Evolutionary conservation across 2,329 filamentous ascomycete genomes (phyloP).

Genomic region (Monosporascus sp.): DNA sequence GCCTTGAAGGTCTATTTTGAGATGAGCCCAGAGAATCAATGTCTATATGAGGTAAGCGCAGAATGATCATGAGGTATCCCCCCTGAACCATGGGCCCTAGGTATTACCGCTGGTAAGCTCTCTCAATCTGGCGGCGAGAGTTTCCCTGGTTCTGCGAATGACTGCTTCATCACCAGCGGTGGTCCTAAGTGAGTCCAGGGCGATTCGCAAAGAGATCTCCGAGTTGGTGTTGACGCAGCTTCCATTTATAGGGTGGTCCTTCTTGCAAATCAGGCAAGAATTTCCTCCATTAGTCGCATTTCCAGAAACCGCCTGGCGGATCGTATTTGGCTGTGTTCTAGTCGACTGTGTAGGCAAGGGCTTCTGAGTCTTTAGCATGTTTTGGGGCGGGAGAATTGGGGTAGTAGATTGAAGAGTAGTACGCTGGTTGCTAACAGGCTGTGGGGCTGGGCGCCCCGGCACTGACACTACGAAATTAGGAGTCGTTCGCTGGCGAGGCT

Average conservation of each 20-base stretch:
- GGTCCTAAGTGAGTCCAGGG: slow-evolving; percentile 22
- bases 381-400: neutral
- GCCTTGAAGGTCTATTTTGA: neutral
- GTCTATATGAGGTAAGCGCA: neutral
- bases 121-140: slow-evolving; percentile 11
- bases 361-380: neutral
- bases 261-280: slow-evolving; percentile 15
- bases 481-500: slow-evolving; percentile 1
- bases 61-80: neutral
- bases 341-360: neutral
- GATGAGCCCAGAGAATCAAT: neutral
- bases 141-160: slow-evolving; percentile 3
- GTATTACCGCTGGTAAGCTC: slow-evolving; percentile 3
- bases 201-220: slow-evolving; percentile 22
- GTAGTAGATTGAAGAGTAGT: neutral
- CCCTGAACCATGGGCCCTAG: neutral
- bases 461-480: slow-evolving; percentile 6
- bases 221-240: slow-evolving; percentile 21
- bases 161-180: neutral
- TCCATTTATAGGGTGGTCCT: slow-evolving; percentile 5
- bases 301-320: neutral
- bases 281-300: slow-evolving; percentile 8
- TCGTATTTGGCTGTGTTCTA: slow-evolving; percentile 5
- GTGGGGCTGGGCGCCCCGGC: neutral
- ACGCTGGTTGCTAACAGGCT: neutral